phyloP scores from a whole-genome alignment of 257 asterid genomes.

The Henckelia pumila region DNA sequence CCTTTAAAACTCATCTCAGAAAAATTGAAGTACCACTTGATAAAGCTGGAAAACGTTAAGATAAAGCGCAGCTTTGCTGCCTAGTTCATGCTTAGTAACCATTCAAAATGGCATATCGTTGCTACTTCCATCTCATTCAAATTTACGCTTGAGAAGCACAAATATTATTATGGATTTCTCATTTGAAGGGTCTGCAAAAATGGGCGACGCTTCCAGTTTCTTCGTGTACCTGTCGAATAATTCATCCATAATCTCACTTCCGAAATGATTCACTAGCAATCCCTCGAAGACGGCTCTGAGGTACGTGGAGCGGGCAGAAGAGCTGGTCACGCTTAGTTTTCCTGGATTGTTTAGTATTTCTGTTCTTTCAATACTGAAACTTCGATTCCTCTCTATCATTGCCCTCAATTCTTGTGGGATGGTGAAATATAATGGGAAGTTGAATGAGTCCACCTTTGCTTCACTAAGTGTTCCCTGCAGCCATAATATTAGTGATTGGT shows the following conservation, averaged over 20 bases:
- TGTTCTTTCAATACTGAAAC: slow-evolving; percentile 41
- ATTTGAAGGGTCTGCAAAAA: slow-evolving; percentile 34
- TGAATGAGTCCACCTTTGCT: slow-evolving; percentile 45
- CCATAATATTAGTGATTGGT: no score
- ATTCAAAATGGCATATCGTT: not conserved
- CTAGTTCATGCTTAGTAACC: no score
- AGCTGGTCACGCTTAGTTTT: slow-evolving; percentile 27
- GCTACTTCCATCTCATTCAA: slow-evolving; percentile 6
- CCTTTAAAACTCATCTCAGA: no score
- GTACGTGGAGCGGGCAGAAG: slow-evolving; percentile 27
- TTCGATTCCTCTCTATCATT: slow-evolving; percentile 28
- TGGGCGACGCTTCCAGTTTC: slow-evolving; percentile 32
- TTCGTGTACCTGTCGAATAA: slow-evolving; percentile 30
- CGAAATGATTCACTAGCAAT: slow-evolving; percentile 39
- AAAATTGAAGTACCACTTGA: no score
- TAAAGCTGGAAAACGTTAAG: not conserved
- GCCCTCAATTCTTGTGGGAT: slow-evolving; percentile 38
- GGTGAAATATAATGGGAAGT: slow-evolving; percentile 45
- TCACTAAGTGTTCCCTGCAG: slow-evolving; percentile 40
- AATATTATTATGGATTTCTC: slow-evolving; percentile 35
- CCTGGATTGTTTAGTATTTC: slow-evolving; percentile 40
- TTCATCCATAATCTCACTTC: slow-evolving; percentile 43
- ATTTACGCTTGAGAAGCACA: slow-evolving; percentile 36
- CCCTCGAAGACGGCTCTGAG: slow-evolving; percentile 41
- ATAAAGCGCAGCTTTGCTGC: not conserved